Percentiles rank a stretch among this genome's conserved stretches.
Evolutionary conservation across 768 basidiomycete species (phyloP).

Genomic region (Boletus sp.): DNA sequence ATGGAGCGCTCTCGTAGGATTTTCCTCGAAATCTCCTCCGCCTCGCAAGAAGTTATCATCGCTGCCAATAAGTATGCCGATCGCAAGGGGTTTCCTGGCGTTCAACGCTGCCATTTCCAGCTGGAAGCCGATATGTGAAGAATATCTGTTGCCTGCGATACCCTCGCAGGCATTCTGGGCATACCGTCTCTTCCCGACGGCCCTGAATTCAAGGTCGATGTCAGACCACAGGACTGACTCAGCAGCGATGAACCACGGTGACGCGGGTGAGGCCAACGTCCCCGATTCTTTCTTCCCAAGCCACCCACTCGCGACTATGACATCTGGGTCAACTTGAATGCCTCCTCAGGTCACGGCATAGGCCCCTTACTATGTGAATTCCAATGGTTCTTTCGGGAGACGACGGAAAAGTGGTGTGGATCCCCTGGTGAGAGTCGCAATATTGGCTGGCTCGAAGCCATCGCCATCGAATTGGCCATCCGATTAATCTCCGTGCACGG

Average conservation of each 20-base stretch:
- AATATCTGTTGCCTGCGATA: neutral
- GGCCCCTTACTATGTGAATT: too few relatives aligned
- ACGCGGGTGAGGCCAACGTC: too few relatives aligned
- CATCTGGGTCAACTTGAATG: too few relatives aligned
- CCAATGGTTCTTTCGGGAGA: too few relatives aligned
- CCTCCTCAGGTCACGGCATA: too few relatives aligned
- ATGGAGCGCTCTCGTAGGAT: neutral
- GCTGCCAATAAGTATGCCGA: neutral
- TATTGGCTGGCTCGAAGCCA: too few relatives aligned
- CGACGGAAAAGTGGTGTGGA: too few relatives aligned
- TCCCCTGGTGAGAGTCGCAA: too few relatives aligned
- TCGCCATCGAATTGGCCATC: too few relatives aligned
- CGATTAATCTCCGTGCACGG: too few relatives aligned
- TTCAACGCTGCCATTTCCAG: neutral
- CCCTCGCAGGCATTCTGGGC: neutral
- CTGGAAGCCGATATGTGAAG: neutral
- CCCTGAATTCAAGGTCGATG: neutral
- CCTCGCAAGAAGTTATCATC: neutral
- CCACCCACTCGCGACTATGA: too few relatives aligned
- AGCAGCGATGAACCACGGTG: neutral
- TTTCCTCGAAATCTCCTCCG: neutral
- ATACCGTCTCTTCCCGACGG: neutral
- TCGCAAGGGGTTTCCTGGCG: neutral
- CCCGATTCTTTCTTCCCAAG: too few relatives aligned
- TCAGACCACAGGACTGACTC: neutral